Evolutionary conservation across 2,329 filamentous ascomycete genomes (phyloP), one percentile per base, ranked within the genome.

Genomic region (Claviceps citrina): DNA sequence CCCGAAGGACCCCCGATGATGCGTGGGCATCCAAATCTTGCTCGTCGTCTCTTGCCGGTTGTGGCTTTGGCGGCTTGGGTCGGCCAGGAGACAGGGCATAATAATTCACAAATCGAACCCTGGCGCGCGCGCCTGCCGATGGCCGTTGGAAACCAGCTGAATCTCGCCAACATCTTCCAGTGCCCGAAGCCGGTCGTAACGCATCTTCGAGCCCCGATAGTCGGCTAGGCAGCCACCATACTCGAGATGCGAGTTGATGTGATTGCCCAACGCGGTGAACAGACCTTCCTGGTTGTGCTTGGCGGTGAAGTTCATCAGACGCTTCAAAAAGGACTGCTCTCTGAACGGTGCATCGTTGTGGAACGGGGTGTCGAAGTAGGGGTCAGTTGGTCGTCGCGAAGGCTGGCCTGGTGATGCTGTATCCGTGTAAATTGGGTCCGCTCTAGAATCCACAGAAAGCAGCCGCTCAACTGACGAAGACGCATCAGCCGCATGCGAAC

Each of bases 81-180:
- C 75, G 68, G 3, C 86, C 86, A 8, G 81, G 80, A 47, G 82
- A 86, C n/a, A 82, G 72, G 1, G 86, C 93, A 54, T 89, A 94
- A 56, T 93, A 94, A 54, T 94, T 94, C 42, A 84, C 68, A 51
- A 94, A 94, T 13, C 85, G 71, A 9, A 91, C 73, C 39, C 79
- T 67, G 2, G 65, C 62, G 2, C 63, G 51, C 3, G 62, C 43
- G 2, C 43, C 43, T 10, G 38, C 28, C 2, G 42, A 15, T 48
- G 44, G 1, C 47, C 47, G 34, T 41, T 42, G 22, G 15, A 47
- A 34, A 46, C 40, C 33, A 49, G 46, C 37, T 52, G 57, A 2
- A 70, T 50, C 46, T 80, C 75, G 42, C 83, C 71, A 4, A 77
- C 64, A 51, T 83, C 78, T 54, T 93, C 85, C 8, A 93, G 62